Base-by-base conservation (phyloP, 2,329 filamentous ascomycete species). In the Nothophoma quercina region DNA sequence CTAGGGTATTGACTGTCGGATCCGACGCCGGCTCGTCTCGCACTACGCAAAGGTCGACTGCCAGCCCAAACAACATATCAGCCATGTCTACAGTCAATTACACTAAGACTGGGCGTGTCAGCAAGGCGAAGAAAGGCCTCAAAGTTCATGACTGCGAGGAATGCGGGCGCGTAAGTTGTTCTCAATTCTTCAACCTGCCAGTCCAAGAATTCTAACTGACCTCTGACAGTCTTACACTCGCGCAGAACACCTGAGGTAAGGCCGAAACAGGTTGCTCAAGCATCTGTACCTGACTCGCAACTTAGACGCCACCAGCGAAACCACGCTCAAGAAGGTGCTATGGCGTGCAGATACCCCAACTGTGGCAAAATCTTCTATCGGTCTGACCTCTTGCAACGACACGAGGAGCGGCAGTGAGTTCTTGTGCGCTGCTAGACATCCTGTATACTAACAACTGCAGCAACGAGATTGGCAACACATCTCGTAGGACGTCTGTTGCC, bases 91-190 rank as follows among this genome's bases (percentile, higher is more conserved):
- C 71, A 13, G 65, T 77, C 46, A 69, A 73, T 50, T 78, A 75
- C 59, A 80, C 78, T 16, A 73, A 71, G 56, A 80, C 78, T 21
- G 78, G 78, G 16, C 71, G 78, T 22, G 73, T 80, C 42, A 79
- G 76, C 51, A 80, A 79, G 64, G 78, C 78, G 6, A 75, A 77
- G 58, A 80, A 80, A 54, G 78, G 78, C 12, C 47, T 75, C 32
- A 76, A 77, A 56, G 74, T 79, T 16, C 78, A 80, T 54, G 65
- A 73, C 34, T 79, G 78, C 58, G 72, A n/a, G n/a, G n/a, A 77
- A n/a, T 80, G 78, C 58, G 77, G 77, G 63, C 77, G 77, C 67
- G 78, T 79, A 67, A 58, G 75, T 73, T 41, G 28, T 36, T 54
- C 8, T 10, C 18, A 23, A 13, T 7, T 28, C n/a, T 25, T 7